Base-by-base conservation (phyloP, 179 eudicot genomes). In the Amaranthus tricolor region DNA sequence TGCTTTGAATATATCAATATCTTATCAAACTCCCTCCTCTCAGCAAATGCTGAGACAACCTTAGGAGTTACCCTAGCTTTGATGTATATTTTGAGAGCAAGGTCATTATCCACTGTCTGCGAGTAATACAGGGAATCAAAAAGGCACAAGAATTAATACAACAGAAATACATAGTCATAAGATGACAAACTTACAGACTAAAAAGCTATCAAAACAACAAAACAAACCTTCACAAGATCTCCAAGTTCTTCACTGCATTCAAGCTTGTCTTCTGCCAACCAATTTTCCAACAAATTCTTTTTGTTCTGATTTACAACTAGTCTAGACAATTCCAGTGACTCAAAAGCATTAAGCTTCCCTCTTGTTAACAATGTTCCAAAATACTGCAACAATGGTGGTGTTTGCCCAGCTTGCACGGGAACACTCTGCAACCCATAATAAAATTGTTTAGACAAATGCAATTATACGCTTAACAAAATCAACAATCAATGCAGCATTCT, bases 161-260 rank as follows among this genome's bases (percentile, higher is more conserved):
- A 16, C 63, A 51, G 49, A 20, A 21, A 6, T 47, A 48, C 40
- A 24, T 63, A 63, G 40, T 76, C 48, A 74, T 19, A 17, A 57
- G 70, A 66, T n/a, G 7, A 47, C 15, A 31, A 31, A 31, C 40
- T 31, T 31, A 31, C 40, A 31, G 40, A 31, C 40, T 31, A 31
- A 31, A 31, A 31, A 31, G 40, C 40, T 31, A 31, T 31, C 40
- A 31, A 31, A 31, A 31, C 40, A 4, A 31, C 40, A 4, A 75
- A 73, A 74, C 71, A 51, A 66, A 94, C 99, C 99, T 96, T 96
- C 80, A 96, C 98, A 77, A 96, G 99, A 81, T 96, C 99, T 71
- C 99, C 99, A 81, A 96, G 99, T 86, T 96, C 99, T 84, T 96
- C 99, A 66, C 98, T 96, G 54, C 99, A 96, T 80, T 96, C 99